Percentiles rank a stretch among this genome's conserved stretches.
Conservation (phyloP, 2,329 filamentous ascomycete genomes). For the Fragosphaeria purpurea region DNA sequence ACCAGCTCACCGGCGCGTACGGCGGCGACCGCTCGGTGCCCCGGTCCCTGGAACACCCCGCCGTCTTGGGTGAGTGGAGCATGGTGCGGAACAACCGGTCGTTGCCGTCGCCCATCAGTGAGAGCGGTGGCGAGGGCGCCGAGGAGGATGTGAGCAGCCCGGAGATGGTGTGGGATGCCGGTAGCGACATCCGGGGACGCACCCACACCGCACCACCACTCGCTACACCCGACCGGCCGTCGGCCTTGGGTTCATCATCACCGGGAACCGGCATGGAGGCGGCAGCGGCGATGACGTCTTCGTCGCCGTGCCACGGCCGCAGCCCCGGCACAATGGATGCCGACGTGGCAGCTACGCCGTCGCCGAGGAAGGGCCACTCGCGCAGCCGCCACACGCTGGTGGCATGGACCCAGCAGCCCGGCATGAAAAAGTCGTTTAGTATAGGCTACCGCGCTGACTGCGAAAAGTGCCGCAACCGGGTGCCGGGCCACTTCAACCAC, state of each 20-base stretch:
- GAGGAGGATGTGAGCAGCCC: slow-evolving; percentile 35
- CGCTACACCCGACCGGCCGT: slow-evolving; percentile 19
- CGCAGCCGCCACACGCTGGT: slow-evolving; percentile 51
- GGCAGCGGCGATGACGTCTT: background rate
- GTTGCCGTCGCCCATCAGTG: slow-evolving; percentile 51
- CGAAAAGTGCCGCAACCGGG: slow-evolving; percentile 64
- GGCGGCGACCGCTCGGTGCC: slow-evolving; percentile 32
- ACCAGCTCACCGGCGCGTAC: background rate
- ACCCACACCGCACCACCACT: slow-evolving; percentile 26
- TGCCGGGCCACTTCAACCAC: slow-evolving; percentile 73
- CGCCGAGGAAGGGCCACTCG: slow-evolving; percentile 43
- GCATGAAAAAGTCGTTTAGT: slow-evolving; percentile 61
- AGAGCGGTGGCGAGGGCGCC: slow-evolving; percentile 36
- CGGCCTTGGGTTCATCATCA: slow-evolving; percentile 2
- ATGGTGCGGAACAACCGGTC: slow-evolving; percentile 39
- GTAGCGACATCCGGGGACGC: slow-evolving; percentile 9
- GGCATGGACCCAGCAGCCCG: slow-evolving; percentile 50
- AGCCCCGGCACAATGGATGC: slow-evolving; percentile 9
- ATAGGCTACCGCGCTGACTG: slow-evolving; percentile 72
- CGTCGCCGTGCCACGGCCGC: slow-evolving; percentile 4
- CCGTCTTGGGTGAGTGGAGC: slow-evolving; percentile 36
- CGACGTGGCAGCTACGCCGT: slow-evolving; percentile 36
- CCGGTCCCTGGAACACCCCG: slow-evolving; percentile 32
- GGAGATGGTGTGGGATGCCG: slow-evolving; percentile 28
- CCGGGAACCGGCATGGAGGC: too few species aligned